These are phyloP conservation scores for Dryadomyces quercus-mongolicae DNA, from an alignment of 2,329 filamentous ascomycete species.

Conservation along the genomic window DNA sequence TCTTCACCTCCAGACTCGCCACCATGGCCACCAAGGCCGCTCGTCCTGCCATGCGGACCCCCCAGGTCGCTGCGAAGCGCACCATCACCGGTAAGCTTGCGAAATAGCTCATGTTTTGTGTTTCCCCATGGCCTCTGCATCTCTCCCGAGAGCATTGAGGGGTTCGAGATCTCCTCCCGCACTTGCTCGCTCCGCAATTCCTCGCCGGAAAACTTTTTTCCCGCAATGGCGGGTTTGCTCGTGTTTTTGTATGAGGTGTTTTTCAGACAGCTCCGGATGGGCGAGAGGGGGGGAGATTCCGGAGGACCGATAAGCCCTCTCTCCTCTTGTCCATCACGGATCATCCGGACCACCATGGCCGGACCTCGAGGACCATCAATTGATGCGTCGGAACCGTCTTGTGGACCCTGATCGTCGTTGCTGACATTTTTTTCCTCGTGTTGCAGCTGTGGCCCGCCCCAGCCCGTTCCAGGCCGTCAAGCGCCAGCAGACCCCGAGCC, in stretches of 20 bases:
- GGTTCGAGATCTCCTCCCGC: background rate
- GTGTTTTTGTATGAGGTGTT: constrained; percentile 3
- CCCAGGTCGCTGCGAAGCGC: constrained; percentile 58
- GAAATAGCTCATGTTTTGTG: background rate
- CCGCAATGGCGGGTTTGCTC: background rate
- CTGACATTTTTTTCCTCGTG: constrained; percentile 13
- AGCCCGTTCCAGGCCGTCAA: constrained; percentile 62
- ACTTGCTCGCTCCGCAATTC: background rate
- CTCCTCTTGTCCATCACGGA: background rate
- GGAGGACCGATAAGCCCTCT: too few species aligned
- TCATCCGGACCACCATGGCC: constrained; percentile 1
- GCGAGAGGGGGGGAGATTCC: too few species aligned
- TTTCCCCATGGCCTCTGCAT: background rate
- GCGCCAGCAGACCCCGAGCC: constrained; percentile 58
- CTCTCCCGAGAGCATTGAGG: background rate
- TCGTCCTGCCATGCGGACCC: constrained; percentile 59
- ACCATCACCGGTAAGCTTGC: constrained; percentile 58
- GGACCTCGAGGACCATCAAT: background rate
- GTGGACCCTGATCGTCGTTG: background rate
- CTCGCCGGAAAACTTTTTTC: background rate
- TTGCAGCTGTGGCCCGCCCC: constrained; percentile 39
- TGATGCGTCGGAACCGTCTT: background rate
- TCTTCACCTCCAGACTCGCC: constrained; percentile 67
- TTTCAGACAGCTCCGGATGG: constrained; percentile 1
- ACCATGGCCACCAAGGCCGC: constrained; percentile 67